Percentiles rank a stretch among this genome's conserved stretches.
Conservation (phyloP, 2,329 filamentous ascomycete genomes). For the Fusarium paranaense region DNA sequence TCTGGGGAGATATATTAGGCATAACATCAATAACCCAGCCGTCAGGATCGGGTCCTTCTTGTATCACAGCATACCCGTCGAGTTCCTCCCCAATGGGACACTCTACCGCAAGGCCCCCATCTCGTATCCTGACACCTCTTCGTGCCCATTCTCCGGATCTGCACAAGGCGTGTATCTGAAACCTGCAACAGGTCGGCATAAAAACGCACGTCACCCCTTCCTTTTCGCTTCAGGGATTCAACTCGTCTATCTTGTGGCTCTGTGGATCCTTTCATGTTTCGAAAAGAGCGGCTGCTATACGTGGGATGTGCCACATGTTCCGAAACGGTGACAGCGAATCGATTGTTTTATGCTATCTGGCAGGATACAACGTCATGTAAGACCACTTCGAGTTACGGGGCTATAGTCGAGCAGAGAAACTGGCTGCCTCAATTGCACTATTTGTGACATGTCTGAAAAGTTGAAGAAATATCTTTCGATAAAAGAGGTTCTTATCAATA, state of each 20-base stretch:
- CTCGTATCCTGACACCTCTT: background rate
- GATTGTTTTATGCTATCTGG: background rate
- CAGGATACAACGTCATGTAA: background rate
- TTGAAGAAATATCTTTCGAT: background rate
- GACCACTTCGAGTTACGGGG: background rate
- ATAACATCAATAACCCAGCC: background rate
- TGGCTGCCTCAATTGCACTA: background rate
- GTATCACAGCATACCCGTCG: background rate
- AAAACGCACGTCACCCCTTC: background rate
- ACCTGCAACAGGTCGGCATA: background rate
- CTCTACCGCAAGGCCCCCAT: background rate
- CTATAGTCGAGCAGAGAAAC: background rate
- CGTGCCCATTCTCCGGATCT: background rate
- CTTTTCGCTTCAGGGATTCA: background rate
- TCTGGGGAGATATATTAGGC: background rate
- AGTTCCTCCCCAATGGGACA: background rate
- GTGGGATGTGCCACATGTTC: background rate
- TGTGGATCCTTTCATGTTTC: background rate
- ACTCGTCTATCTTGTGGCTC: background rate
- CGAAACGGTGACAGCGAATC: background rate
- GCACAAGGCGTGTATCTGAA: background rate
- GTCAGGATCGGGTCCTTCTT: background rate
- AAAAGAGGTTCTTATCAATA: background rate
- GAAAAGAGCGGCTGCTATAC: background rate
- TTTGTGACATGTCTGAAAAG: background rate